Base-by-base conservation (phyloP, 140 eudicot species). In the Eryngium alpinum region DNA sequence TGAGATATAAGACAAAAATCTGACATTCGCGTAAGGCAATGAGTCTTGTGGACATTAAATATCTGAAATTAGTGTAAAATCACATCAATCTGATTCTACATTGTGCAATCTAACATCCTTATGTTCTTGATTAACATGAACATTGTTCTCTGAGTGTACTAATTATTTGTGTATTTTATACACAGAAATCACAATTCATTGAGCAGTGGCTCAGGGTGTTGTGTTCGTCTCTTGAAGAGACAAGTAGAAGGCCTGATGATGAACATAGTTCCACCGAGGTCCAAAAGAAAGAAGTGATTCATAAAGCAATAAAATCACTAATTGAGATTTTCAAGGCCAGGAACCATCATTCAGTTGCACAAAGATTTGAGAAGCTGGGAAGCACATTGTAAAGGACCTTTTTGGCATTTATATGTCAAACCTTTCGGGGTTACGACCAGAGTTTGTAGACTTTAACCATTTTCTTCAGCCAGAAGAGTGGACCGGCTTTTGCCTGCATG, bases 181-280 rank as follows among this genome's bases (percentile, higher is more conserved):
- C 86, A 19, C 69, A 94, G 98, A 95, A 95, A 95, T 86, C 91
- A 33, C 80, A 89, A 19, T 92, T 95, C 78, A 87, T 95, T 15
- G 97, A 89, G 87, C 88, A 84, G 74, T 95, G 97, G 99, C 84
- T 95, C 22, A 80, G 53, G 74, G 82, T 32, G 31, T 81, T 95
- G 70, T 86, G 91, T 81, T 75, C 81, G 44, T 92, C 95, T 79
- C 87, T 92, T 44, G 88, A 59, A 81, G 91, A 91, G 76, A 43
- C 82, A 63, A 81, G 77, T 57, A 49, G 77, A 81, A 86, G 84
- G 34, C 34, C 69, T 15, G 92, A 88, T 66, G 88, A 62, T 59
- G 92, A 83, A 79, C 73, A 85, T 43, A 81, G 77, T 75, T 80
- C 81, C 46, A 83, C 86, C 29, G 70, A 72, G 90, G 80, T 77